Base-by-base conservation (phyloP, 768 basidiomycete species). In the Obba rivulosa region DNA sequence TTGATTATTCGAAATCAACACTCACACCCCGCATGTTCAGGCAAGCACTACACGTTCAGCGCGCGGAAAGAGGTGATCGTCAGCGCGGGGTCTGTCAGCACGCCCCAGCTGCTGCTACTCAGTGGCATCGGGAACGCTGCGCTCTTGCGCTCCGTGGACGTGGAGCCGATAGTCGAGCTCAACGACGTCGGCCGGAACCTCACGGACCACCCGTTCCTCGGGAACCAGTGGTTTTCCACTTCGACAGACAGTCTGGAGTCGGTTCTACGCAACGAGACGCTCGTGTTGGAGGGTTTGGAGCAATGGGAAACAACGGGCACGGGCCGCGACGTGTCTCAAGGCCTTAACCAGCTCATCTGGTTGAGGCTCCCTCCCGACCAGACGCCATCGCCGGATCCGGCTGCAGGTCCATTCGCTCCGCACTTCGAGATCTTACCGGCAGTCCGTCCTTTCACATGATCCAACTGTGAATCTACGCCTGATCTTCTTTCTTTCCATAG, bases 141-240 rank as follows among this genome's bases (percentile, higher is more conserved):
- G 7, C 23, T 52, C 11, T 58, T 68, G 43, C 17, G 40, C 10
- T 17, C 45, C 9, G 44, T 60, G 22, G 57, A 53, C 5, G 56
- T 68, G 31, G 11, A 23, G 10, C 21, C 54, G n/a, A 22, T 63
- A 14, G 41, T 57, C 9, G 44, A 63, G 45, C 48, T 58, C 25
- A 58, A 62, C 7, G 57, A 52, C 11, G 64, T 67, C 16, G 66
- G 66, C 14, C 50, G 57, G 47, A 52, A 67, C 49, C 49, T 68
- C 20, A 37, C 47, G 4, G 66, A 67, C 46, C 64, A 66, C 45
- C 50, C 53, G 42, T 42, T 50, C 36, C 13, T 59, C 7, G 31
- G 40, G 22, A 58, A 55, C 41, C 47, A 49, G n/a, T 59, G 47
- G 55, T 22, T 38, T 9, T 50, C 53, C 17, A 51, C 37, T 20